Conservation (phyloP, 2,329 filamentous ascomycete genomes). For the Verticillium albo-atrum region DNA sequence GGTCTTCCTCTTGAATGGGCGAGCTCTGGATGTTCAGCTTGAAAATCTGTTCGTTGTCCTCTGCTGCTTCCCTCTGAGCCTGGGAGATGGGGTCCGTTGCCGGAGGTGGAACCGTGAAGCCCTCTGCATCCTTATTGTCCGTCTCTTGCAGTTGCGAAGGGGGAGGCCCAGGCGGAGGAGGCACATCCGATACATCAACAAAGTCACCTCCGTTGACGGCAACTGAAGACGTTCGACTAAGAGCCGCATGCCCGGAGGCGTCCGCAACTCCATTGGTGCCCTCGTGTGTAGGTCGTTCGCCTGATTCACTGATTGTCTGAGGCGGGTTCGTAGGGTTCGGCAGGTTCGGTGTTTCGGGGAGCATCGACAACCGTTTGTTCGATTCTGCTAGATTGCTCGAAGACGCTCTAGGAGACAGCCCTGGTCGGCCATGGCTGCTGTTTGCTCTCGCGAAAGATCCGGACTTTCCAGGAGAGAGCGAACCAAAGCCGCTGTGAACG, state of each 20-base stretch:
- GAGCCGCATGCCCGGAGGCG: slow-evolving; percentile 19
- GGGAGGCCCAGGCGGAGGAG: slow-evolving; percentile 47
- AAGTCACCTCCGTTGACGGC: slow-evolving; percentile 43
- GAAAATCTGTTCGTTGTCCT: slow-evolving; percentile 63
- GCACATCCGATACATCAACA: slow-evolving; percentile 45
- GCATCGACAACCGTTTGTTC: slow-evolving; percentile 47
- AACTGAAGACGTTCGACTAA: slow-evolving; percentile 10
- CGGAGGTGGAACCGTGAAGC: slow-evolving; percentile 67
- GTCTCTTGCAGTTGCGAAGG: slow-evolving; percentile 36
- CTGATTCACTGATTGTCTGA: slow-evolving; percentile 12
- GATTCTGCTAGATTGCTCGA: slow-evolving; percentile 55
- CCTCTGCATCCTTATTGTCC: slow-evolving; percentile 63
- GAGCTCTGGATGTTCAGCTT: slow-evolving; percentile 77
- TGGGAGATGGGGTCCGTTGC: slow-evolving; percentile 64
- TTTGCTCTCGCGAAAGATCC: slow-evolving; percentile 56
- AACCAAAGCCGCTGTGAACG: slow-evolving; percentile 57
- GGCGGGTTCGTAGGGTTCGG: slow-evolving; percentile 17
- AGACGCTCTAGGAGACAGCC: slow-evolving; percentile 53
- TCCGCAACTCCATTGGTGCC: slow-evolving; percentile 42
- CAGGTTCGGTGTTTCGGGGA: slow-evolving; percentile 51
- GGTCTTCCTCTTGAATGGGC: slow-evolving; percentile 73
- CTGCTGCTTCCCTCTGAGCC: slow-evolving; percentile 63
- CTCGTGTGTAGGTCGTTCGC: slow-evolving; percentile 32
- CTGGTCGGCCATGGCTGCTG: slow-evolving; percentile 40
- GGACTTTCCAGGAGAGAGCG: slow-evolving; percentile 48